phyloP scores from a whole-genome alignment of 2,329 filamentous ascomycete genomes.

The Hymenoscyphus linearis region DNA sequence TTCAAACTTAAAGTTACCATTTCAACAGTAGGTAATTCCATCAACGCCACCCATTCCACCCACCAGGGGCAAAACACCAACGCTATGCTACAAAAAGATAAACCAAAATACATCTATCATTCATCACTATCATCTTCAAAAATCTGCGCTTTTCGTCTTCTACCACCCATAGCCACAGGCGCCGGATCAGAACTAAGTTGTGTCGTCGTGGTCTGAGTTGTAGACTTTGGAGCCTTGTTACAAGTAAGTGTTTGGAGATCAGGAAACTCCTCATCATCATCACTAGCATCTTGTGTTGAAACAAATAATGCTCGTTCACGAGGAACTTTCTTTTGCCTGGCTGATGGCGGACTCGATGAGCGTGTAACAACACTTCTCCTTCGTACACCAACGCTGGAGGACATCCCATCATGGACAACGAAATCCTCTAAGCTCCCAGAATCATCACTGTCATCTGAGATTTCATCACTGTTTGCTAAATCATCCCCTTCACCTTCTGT shows the following conservation, averaged over 20 bases:
- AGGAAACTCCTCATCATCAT: conserved; percentile 28
- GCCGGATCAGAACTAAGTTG: conserved; percentile 1
- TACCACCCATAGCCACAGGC: conserved; percentile 8
- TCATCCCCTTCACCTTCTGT: conserved; percentile 17
- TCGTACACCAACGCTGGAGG: conserved; percentile 35
- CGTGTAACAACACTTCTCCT: conserved; percentile 31
- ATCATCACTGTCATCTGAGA: conserved; percentile 46
- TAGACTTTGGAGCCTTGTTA: conserved; percentile 1
- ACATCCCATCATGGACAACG: conserved; percentile 44
- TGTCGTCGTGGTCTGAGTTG: background rate
- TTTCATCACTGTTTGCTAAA: conserved; percentile 38
- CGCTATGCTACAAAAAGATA: conserved; percentile 18
- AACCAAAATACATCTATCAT: conserved; percentile 8
- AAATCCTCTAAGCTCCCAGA: conserved; percentile 51
- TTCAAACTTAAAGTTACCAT: too few relatives aligned
- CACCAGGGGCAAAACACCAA: conserved; percentile 15
- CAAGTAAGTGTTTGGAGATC: conserved; percentile 1
- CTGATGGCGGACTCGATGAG: conserved; percentile 18
- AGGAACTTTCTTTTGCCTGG: conserved; percentile 30
- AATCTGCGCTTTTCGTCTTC: conserved; percentile 14
- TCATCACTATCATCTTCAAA: conserved; percentile 25
- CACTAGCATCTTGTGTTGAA: conserved; percentile 35
- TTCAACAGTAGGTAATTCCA: background rate
- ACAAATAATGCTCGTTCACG: conserved; percentile 37
- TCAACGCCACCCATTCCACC: background rate